Percentiles rank a stretch among this genome's conserved stretches.
phyloP scores from a whole-genome alignment of 2,329 filamentous ascomycete genomes.

The Hymenoscyphus fructigenus region DNA sequence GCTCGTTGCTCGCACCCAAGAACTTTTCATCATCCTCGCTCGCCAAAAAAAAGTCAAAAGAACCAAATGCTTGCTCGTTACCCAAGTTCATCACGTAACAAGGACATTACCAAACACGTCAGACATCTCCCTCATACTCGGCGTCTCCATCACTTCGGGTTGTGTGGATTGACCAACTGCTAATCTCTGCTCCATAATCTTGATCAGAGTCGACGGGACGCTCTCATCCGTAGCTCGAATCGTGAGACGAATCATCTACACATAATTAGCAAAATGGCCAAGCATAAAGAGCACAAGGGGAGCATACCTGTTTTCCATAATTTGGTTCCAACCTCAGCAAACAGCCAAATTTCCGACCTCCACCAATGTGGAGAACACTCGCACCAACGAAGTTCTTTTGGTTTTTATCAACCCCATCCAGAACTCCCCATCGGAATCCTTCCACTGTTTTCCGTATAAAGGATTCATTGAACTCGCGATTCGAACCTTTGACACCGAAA shows the following conservation, averaged over 20 bases:
- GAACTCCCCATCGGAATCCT: conserved; percentile 85
- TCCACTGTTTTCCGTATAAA: conserved; percentile 73
- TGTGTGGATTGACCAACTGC: conserved; percentile 46
- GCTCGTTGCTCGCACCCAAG: background rate
- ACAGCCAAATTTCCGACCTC: conserved; percentile 90
- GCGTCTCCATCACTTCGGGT: conserved; percentile 25
- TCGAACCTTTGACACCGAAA: conserved; percentile 63
- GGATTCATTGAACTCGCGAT: conserved; percentile 64
- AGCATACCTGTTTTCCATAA: conserved; percentile 79
- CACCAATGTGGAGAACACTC: conserved; percentile 77
- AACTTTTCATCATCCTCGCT: conserved; percentile 3
- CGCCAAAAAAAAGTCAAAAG: background rate
- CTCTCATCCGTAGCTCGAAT: conserved; percentile 90
- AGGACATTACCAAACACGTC: conserved; percentile 37
- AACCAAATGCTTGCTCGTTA: conserved; percentile 1
- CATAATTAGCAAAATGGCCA: conserved; percentile 22
- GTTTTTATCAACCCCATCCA: conserved; percentile 88
- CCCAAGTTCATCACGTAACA: conserved; percentile 22
- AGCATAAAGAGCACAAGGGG: background rate
- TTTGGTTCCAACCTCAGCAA: conserved; percentile 93
- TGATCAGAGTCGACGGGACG: conserved; percentile 77
- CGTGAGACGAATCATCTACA: conserved; percentile 90
- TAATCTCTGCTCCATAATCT: conserved; percentile 83
- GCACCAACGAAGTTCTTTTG: conserved; percentile 90
- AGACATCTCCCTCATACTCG: conserved; percentile 34